Evolutionary conservation across 2,329 filamentous ascomycete genomes (phyloP), one percentile per base, ranked within the genome.

Genomic region (Didymellaceae sp.): DNA sequence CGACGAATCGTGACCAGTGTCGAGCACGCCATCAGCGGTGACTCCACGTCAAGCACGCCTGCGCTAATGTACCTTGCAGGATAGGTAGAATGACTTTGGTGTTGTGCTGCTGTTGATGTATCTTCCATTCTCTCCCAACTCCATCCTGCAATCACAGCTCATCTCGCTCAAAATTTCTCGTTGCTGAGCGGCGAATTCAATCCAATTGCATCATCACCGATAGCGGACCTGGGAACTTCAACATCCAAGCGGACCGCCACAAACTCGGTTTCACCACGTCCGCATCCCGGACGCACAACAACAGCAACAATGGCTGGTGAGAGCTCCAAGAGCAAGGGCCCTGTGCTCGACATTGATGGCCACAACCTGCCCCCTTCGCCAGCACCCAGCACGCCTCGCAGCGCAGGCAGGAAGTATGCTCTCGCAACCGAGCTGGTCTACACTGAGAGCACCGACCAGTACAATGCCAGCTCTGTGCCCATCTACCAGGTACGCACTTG

Each of bases 401-500:
- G 87, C 70, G 39, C 43, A 32, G 91, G 91, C 57, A 86, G 88
- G 61, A 90, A 91, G 62, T 99, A 97, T 76, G 91, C 92, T 35
- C 84, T 99, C 54, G 93, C 93, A 50, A 99, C 94, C 4, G 94
- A 99, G 77, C 80, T 99, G 57, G 94, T 99, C 54, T 97, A 93
- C 75, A 97, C 93, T 42, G 94, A 99, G 66, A 86, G 88, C 72
- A 94, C 88, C 76, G 94, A 99, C 75, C 94, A 99, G 78, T 97
- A 97, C 80, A 95, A 95, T 70, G 85, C 94, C 50, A 96, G 91
- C 64, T 97, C 92, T 74, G 88, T 96, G 65, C 94, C 94, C 45
- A 97, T 99, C 70, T 99, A 99, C 76, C 94, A 96, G 78, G 82
- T 85, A 68, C 35, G 59, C 14, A n/a, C n/a, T n/a, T n/a, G n/a